A percentile compares a stretch with the other conserved stretches of the same genome.
These are phyloP conservation scores for Arctostaphylos glauca DNA, from an alignment of 148 eudicot genomes.

Conservation along the genomic window DNA sequence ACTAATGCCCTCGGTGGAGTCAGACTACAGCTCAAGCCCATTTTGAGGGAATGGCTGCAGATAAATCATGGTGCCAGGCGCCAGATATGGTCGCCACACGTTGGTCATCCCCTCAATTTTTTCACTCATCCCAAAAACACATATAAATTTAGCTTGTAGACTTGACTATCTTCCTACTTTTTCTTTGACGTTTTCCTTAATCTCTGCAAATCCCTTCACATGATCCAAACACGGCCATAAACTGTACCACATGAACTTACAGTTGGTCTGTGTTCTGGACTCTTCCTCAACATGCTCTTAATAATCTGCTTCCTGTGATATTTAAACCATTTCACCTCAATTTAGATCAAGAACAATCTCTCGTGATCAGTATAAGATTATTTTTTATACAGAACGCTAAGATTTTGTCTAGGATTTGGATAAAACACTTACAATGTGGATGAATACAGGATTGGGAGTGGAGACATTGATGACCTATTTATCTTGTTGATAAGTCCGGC, in stretches of 20 bases:
- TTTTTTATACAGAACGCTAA: background rate
- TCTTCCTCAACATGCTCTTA: constrained; percentile 91
- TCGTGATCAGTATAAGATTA: background rate
- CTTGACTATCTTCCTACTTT: background rate
- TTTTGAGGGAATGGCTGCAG: background rate
- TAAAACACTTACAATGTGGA: constrained; percentile 70
- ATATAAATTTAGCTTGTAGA: background rate
- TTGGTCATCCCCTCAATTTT: background rate
- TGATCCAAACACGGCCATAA: background rate
- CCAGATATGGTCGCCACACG: background rate
- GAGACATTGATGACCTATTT: constrained; percentile 69
- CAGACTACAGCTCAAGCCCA: background rate
- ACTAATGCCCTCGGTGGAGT: background rate
- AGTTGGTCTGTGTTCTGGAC: constrained; percentile 92
- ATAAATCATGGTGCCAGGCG: background rate
- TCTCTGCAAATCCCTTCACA: background rate
- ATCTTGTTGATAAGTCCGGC: constrained; percentile 86
- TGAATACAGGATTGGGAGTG: constrained; percentile 73
- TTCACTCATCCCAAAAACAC: background rate
- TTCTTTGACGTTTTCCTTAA: background rate
- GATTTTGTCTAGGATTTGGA: constrained; percentile 9
- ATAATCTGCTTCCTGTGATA: constrained; percentile 80
- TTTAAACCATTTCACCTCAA: background rate
- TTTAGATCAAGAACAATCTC: background rate
- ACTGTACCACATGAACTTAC: constrained; percentile 42